Conservation (phyloP, 768 basidiomycete species). For the Leccinellum albellum region DNA sequence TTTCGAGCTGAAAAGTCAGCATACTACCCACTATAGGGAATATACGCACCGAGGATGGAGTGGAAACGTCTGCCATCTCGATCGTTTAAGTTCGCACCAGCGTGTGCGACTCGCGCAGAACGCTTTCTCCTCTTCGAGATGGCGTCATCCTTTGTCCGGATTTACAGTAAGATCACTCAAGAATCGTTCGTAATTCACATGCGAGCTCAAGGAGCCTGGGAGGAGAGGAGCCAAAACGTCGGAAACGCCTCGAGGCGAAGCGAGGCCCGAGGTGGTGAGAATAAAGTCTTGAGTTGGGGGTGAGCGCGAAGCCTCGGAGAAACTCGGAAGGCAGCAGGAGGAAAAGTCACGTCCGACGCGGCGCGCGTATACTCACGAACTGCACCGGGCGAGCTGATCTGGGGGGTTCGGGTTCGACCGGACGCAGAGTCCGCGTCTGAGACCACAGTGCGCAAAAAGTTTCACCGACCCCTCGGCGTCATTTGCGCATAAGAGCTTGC, state of each 20-base stretch:
- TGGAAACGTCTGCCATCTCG: neutral
- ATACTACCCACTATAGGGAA: neutral
- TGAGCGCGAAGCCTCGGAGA: neutral
- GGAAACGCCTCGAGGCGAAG: neutral
- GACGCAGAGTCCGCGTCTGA: neutral
- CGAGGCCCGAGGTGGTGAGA: neutral
- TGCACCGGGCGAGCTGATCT: neutral
- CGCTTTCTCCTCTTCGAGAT: neutral
- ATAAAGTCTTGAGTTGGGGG: neutral
- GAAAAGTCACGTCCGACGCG: neutral
- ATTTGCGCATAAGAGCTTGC: neutral
- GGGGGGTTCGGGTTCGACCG: neutral
- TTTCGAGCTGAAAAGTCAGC: neutral
- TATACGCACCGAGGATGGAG: neutral
- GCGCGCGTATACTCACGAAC: neutral
- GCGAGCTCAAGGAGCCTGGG: neutral
- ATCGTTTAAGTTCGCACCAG: neutral
- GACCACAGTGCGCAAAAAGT: neutral
- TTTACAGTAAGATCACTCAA: neutral
- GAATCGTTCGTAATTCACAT: neutral
- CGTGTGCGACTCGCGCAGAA: neutral
- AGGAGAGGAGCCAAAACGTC: neutral
- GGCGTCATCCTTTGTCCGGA: neutral
- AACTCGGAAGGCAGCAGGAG: neutral
- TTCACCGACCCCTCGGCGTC: neutral